Conservation (phyloP, 208 protist genomes). For the Chromosphaera perkinsii region DNA sequence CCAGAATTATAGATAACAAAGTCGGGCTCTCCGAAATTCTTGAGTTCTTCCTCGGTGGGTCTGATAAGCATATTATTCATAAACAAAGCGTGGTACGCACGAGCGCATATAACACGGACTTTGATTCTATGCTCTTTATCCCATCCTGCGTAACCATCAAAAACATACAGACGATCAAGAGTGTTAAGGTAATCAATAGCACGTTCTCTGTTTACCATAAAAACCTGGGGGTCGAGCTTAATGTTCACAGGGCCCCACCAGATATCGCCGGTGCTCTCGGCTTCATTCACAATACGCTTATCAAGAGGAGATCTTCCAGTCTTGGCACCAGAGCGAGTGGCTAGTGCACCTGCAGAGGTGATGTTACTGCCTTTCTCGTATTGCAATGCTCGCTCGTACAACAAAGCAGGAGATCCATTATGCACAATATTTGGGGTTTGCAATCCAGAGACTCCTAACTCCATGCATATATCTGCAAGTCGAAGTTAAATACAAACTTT, state of each 20-base stretch:
- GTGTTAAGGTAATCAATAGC: constrained; percentile 85
- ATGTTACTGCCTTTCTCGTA: constrained; percentile 49
- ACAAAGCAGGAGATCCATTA: constrained; percentile 32
- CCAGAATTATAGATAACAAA: constrained; percentile 88
- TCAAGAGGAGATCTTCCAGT: constrained; percentile 81
- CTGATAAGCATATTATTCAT: constrained; percentile 90
- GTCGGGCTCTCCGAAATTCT: constrained; percentile 83
- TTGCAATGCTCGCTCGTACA: constrained; percentile 49
- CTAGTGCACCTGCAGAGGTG: constrained; percentile 72
- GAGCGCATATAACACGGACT: constrained; percentile 72
- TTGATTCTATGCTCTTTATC: constrained; percentile 82
- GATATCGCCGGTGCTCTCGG: constrained; percentile 49
- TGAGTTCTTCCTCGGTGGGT: constrained; percentile 76
- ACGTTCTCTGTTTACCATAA: constrained; percentile 78
- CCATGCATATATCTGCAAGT: too few species aligned
- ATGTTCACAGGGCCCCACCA: constrained; percentile 91
- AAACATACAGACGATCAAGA: constrained; percentile 77
- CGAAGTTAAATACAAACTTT: too few species aligned
- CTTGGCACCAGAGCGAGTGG: constrained; percentile 74
- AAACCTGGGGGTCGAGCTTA: constrained; percentile 58
- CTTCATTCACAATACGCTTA: constrained; percentile 81
- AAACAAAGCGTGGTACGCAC: constrained; percentile 91
- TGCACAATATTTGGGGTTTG: constrained; percentile 9
- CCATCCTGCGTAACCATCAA: constrained; percentile 84
- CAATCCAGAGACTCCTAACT: constrained; percentile 13